phyloP scores from a whole-genome alignment of 306 rosid genomes.

The Cercis canadensis region DNA sequence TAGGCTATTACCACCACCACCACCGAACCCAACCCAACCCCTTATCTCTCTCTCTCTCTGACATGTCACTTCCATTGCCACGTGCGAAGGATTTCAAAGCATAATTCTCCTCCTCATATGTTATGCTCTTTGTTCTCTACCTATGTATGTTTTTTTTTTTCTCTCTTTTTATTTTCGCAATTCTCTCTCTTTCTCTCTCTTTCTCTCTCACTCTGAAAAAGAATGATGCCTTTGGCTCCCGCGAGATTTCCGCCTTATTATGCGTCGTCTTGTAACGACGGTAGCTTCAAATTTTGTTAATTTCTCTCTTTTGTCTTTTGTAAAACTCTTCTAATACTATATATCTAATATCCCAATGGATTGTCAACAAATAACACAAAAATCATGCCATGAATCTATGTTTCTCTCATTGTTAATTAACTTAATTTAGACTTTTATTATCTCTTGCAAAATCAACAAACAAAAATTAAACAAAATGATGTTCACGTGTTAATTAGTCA shows the following conservation, averaged over 20 bases:
- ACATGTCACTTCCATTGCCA: conserved; percentile 48
- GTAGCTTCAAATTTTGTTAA: conserved; percentile 36
- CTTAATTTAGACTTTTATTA: too few species aligned
- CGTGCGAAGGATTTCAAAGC: conserved; percentile 41
- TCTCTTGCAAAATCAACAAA: too few species aligned
- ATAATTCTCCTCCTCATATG: background rate
- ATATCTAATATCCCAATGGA: too few species aligned
- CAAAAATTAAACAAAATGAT: too few species aligned
- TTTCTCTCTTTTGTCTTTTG: conserved; percentile 47
- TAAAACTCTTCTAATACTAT: too few species aligned
- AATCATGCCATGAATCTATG: too few species aligned
- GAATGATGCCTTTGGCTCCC: conserved; percentile 55
- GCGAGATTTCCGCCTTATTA: conserved; percentile 74
- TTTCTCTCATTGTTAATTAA: too few species aligned
- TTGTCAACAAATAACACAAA: too few species aligned
- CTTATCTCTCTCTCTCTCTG: conserved; percentile 6
- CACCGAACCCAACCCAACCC: background rate
- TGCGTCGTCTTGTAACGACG: conserved; percentile 49
- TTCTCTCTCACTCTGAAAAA: conserved; percentile 18
- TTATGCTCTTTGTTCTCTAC: conserved; percentile 48
- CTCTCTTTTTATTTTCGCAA: conserved; percentile 38
- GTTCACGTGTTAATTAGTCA: too few species aligned
- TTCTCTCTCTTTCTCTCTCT: conserved; percentile 18
- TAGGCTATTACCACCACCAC: too few species aligned
- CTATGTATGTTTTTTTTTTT: conserved; percentile 25